phyloP scores from a whole-genome alignment of 2,329 filamentous ascomycete genomes.

The Epichloe sibirici region DNA sequence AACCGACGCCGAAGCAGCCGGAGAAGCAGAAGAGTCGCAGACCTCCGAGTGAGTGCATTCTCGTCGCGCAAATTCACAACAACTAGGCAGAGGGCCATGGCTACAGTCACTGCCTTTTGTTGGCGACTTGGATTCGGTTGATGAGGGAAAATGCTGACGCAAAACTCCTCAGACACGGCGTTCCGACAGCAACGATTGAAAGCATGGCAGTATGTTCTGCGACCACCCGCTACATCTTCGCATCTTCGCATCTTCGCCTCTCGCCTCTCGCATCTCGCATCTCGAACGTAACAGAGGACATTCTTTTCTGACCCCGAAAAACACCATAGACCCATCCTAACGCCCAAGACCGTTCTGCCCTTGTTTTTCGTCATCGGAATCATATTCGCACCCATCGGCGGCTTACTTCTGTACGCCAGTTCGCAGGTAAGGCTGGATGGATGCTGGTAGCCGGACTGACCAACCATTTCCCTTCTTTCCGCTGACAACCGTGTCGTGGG shows the following conservation, averaged over 20 bases:
- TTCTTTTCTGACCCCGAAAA: conserved; percentile 24
- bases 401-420: conserved; percentile 75
- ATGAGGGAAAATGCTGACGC: not conserved
- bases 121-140: conserved; percentile 3
- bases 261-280: too few species aligned
- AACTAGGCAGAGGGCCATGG: conserved; percentile 15
- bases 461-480: not conserved
- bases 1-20: conserved; percentile 38
- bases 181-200: conserved; percentile 95
- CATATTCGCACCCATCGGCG: conserved; percentile 88
- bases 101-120: conserved; percentile 1
- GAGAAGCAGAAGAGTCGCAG: conserved; percentile 84
- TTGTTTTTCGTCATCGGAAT: conserved; percentile 85
- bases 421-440: conserved; percentile 44
- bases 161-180: conserved; percentile 63
- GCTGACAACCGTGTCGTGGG: not conserved
- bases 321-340: conserved; percentile 66
- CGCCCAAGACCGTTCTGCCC: conserved; percentile 83
- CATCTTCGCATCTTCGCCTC: not conserved
- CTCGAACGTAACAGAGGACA: not conserved
- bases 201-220: conserved; percentile 79
- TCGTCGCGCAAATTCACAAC: not conserved
- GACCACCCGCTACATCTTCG: not conserved
- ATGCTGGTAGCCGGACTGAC: not conserved
- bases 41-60: conserved; percentile 60